Base-by-base conservation (phyloP, 202 grass and related monocot species). In the Zizania palustris region DNA sequence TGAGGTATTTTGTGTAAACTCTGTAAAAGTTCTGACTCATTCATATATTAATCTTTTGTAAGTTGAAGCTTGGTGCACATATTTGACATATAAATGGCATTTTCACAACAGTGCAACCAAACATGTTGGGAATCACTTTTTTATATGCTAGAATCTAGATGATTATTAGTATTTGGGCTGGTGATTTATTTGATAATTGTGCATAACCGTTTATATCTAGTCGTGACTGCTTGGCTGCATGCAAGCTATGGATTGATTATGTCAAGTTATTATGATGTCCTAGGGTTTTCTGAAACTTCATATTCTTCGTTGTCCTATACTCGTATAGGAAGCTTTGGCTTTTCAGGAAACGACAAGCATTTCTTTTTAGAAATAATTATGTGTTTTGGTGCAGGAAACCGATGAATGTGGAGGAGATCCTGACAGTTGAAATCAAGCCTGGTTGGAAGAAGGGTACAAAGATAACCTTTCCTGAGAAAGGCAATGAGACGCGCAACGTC, bases 391-490 rank as follows among this genome's bases (percentile, higher is more conserved):
- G 16, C 60, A 93, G 91, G 75, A 91, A 72, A 78, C 88, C 88
- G 0, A 71, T 34, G 16, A 90, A 9, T 21, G 72, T 75, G 40
- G 91, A 93, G 75, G 91, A 91, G 72, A 83, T 91, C 58, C 65
- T 93, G 73, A 86, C 85, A 2, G 83, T 93, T 48, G 88, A 93
- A 62, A 91, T 93, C 60, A 93, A 86, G 60, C 88, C 91, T 0
- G 91, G 88, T 22, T 91, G 91, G 88, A 93, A 91, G 69, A 93
- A 93, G 75, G 88, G 88, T 41, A 91, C 88, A 50, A 90, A 88
- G 67, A 86, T 91, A 41, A 91, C 85, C 50, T 93, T 93, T 63
- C 79, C 67, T n/a, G 76, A 84, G 67, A 87, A 84, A 81, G 88
- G 84, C 67, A 91, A 91, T 3, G 78, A 83, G 59, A 56, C 48